Evolutionary conservation across 371 early-diverging fungal species (phyloP), one percentile per base, ranked within the genome.

Genomic region (Dinochytrium kinnereticum): DNA sequence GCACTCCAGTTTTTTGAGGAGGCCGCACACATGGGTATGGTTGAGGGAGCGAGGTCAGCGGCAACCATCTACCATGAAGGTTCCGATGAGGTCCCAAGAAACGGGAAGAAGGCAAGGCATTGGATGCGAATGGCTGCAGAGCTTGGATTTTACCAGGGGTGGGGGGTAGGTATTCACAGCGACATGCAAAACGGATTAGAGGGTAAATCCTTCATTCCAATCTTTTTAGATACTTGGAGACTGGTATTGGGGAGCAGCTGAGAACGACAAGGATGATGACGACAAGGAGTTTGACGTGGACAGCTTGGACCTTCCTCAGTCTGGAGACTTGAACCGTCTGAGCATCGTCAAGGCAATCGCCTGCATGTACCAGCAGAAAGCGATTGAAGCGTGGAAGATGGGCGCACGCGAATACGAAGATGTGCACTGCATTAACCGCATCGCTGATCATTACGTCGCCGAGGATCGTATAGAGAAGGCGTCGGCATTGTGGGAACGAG

Each of bases 121-220:
- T 61, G 28, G 61, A 61, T 61, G 61, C 30, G 61, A 36, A 26
- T 34, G 7, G 61, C 61, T 34, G 61, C 34, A 13, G 61, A 61
- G 34, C 5, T 61, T 30, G 61, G 61, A 19, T 61, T 13, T 24
- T 10, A 13, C 30, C 10, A 15, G 17, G 61, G 34, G 10, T 61
- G 61, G 61, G 57, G 61, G 61, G 61, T 61, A 34, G 10, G 57
- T 55, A 7, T 26, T 55, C 15, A 7, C 28, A n/a, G n/a, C n/a
- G n/a, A n/a, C n/a, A n/a, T n/a, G n/a, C n/a, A n/a, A n/a, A n/a
- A n/a, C n/a, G n/a, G n/a, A n/a, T n/a, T n/a, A n/a, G n/a, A n/a
- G n/a, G n/a, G n/a, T n/a, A n/a, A n/a, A n/a, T n/a, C n/a, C n/a
- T n/a, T n/a, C n/a, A n/a, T n/a, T n/a, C n/a, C n/a, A n/a, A n/a